Base-by-base conservation (phyloP, 805 yeast genomes). In the Candida silvicultrix region DNA sequence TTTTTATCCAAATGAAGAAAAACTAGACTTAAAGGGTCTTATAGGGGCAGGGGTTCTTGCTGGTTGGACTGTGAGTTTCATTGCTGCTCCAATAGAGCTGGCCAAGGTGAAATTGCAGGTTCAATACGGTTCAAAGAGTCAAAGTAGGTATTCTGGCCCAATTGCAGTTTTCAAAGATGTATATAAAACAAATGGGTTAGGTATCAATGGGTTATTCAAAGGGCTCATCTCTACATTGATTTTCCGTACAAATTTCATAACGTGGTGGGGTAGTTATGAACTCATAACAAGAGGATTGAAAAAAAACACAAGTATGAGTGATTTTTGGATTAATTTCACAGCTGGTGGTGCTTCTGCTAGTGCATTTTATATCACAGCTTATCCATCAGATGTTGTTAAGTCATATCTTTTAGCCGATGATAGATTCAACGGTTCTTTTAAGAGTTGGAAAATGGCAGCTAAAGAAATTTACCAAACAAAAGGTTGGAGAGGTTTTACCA, bases 231-330 rank as follows among this genome's bases (percentile, higher is more conserved):
- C 95, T 15, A 89, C 97, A 0, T 78, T 89, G 83, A 75, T 89
- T 14, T 89, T 89, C 69, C 74, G 97, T 60, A 81, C 95, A 1
- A 86, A 86, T 64, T 89, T 89, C 62, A 73, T 86, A 32, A 85
- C 87, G 48, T 88, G 95, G 92, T 89, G 97, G 97, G 96, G 96
- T 2, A 81, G 95, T 0, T 89, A 89, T 61, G 95, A 88, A 59
- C 46, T 88, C 9, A 74, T 89, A 62, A 86, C 95, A 8, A 70
- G 75, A 45, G 81, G 75, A 72, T 81, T 89, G 64, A 74, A 77
- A 52, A 69, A 71, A 6, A 70, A 86, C 55, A 88, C 96, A 1
- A 64, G 67, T 36, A 53, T 88, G 73, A 77, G 83, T 42, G 77
- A 77, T 37, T 79, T 94, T 2, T 70, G 89, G 0, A 74, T 89